A percentile compares a stretch with the other conserved stretches of the same genome.
Conservation (phyloP, 2,329 filamentous ascomycete genomes). For the Rhinocladiella similis region DNA sequence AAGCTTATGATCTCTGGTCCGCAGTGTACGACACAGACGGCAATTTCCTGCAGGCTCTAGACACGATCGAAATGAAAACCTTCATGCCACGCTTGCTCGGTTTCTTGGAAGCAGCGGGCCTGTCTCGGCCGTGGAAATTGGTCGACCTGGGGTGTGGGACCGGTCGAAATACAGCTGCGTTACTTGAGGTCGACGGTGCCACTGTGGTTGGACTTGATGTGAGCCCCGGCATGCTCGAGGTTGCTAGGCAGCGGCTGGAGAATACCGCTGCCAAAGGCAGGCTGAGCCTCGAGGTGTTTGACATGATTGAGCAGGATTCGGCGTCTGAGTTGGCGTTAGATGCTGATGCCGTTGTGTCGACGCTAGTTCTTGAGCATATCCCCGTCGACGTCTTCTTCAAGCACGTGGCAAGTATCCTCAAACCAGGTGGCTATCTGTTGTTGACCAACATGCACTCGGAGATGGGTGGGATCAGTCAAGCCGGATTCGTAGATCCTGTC, state of each 20-base stretch:
- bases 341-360: conserved; percentile 51
- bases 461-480: conserved; percentile 57
- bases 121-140: conserved; percentile 37
- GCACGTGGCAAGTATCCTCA: conserved; percentile 46
- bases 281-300: conserved; percentile 38
- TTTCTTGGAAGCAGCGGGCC: conserved; percentile 26
- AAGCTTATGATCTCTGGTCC: conserved; percentile 54
- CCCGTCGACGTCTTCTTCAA: conserved; percentile 57
- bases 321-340: conserved; percentile 29
- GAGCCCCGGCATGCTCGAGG: conserved; percentile 57
- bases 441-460: conserved; percentile 70
- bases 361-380: conserved; percentile 66
- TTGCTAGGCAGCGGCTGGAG: conserved; percentile 41
- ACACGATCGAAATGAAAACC: conserved; percentile 55
- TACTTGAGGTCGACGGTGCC: conserved; percentile 32
- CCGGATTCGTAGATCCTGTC: conserved; percentile 59
- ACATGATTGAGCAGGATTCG: conserved; percentile 38
- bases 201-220: conserved; percentile 57
- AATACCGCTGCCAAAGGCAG: not conserved
- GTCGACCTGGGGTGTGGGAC: conserved; percentile 68
- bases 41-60: conserved; percentile 66
- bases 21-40: conserved; percentile 64
- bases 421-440: conserved; percentile 51
- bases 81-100: conserved; percentile 53
- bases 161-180: conserved; percentile 59